These are phyloP conservation scores for Rhizophlyctis rosea DNA, from an alignment of 192 early-diverging fungal genomes.

Conservation along the genomic window DNA sequence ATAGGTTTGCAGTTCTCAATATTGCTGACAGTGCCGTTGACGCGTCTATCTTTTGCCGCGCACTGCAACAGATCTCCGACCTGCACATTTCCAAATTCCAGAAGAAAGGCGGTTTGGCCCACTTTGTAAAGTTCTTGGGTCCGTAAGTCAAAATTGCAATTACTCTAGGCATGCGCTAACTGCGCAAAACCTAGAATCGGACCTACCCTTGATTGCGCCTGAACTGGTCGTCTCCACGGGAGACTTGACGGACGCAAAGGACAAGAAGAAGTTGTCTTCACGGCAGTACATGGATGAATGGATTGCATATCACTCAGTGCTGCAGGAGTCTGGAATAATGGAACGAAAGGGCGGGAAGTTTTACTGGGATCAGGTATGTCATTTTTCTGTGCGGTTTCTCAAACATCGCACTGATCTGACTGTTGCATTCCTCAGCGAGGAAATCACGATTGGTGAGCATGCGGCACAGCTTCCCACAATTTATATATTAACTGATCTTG, in stretches of 20 bases:
- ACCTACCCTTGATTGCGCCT: conserved; percentile 74
- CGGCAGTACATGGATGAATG: conserved; percentile 82
- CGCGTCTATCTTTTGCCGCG: no score
- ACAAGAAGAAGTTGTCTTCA: conserved; percentile 58
- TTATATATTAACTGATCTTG: background rate
- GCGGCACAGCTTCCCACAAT: background rate
- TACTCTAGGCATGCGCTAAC: background rate
- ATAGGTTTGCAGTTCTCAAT: background rate
- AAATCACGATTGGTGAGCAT: conserved; percentile 72
- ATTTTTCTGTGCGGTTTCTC: no score
- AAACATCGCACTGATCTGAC: no score
- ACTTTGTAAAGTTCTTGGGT: conserved; percentile 49
- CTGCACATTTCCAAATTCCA: conserved; percentile 78
- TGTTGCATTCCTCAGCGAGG: no score
- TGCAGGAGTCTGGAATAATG: conserved; percentile 52
- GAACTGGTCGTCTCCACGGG: conserved; percentile 79
- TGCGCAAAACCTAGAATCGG: conserved; percentile 53
- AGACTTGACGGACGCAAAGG: conserved; percentile 87
- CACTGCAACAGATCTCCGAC: conserved; percentile 74
- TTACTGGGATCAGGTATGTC: conserved; percentile 81
- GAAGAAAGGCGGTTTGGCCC: conserved; percentile 62
- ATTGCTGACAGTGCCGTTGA: no score
- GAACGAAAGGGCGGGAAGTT: conserved; percentile 53
- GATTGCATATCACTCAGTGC: conserved; percentile 63
- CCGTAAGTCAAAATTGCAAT: background rate